Evolutionary conservation across 176 grass and related monocot species (phyloP), one percentile per base, ranked within the genome.

Genomic region (Dactylis glomerata): DNA sequence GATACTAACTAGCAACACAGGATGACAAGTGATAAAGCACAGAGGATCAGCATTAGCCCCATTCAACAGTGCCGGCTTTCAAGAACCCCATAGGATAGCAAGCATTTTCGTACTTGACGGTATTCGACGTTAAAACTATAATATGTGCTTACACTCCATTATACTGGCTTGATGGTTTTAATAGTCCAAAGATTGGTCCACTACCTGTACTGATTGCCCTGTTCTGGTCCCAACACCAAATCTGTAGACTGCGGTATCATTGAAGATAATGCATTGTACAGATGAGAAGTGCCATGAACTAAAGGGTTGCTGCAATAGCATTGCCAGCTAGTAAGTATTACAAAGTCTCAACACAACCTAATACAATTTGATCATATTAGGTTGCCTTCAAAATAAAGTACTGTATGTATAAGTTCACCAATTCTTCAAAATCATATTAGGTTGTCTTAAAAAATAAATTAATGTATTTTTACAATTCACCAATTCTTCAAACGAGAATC

Each of bases 281-380:
- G 4, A 26, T 45, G 68, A n/a, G 24, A 42, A 24, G 11, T 24
- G 5, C 38, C 38, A 12, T 71, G 68, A 36, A 11, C 12, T 15
- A 76, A 76, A 42, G 40, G 70, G 65, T 56, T 16, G 47, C 33
- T 49, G 30, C 47, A 76, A 71, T 63, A 71, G 81, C 30, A 62
- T 11, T 37, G 31, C 55, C 19, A 83, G 49, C 16, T 77, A 81
- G 50, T 33, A 70, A 31, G 27, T 44, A 76, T 58, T 75, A 63
- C 27, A 1, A 45, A 50, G 16, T 50, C 3, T 79, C 24, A 63
- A 79, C 41, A 45, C 38, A 79, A 7, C 26, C 38, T 63, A 38
- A 58, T 8, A 0, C 34, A 19, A 63, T 4, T 63, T 28, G 9
- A 30, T 45, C 77, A 45, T 63, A 79, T 30, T 59, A 31, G 20